A percentile compares a stretch with the other conserved stretches of the same genome.
phyloP scores from a whole-genome alignment of 345 rosid genomes.

The Populus ilicifolia region DNA sequence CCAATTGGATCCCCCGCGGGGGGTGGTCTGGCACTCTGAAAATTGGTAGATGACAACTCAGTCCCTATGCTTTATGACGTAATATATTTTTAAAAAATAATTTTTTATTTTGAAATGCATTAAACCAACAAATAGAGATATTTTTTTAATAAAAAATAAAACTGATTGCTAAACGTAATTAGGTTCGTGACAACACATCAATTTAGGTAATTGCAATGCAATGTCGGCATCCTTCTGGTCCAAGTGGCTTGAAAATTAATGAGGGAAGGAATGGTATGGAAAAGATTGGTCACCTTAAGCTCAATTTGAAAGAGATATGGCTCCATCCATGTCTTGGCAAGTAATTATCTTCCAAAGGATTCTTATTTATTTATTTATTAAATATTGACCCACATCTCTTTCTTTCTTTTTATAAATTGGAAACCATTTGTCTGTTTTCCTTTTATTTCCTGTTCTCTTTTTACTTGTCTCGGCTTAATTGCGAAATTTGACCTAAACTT shows the following conservation, averaged over 20 bases:
- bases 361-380: neutral
- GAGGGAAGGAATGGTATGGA: neutral
- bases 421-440: neutral
- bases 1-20: neutral
- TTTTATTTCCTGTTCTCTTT: neutral
- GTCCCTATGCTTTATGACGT: neutral
- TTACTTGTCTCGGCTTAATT: neutral
- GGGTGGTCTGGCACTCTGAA: conserved; percentile 5
- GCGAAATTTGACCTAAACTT: too few relatives aligned
- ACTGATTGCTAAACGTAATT: too few relatives aligned
- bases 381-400: neutral
- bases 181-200: too few relatives aligned
- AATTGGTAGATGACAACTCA: neutral
- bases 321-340: neutral
- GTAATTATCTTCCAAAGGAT: neutral
- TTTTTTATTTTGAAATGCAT: too few relatives aligned
- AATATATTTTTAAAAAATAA: too few relatives aligned
- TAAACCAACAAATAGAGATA: too few relatives aligned
- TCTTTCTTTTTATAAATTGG: neutral
- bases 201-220: neutral
- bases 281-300: neutral
- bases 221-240: conserved; percentile 28
- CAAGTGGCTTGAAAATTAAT: neutral
- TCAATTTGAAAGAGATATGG: neutral
- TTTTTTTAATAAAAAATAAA: too few relatives aligned